phyloP scores from a whole-genome alignment of 257 asterid genomes.

The Cruciata laevipes region DNA sequence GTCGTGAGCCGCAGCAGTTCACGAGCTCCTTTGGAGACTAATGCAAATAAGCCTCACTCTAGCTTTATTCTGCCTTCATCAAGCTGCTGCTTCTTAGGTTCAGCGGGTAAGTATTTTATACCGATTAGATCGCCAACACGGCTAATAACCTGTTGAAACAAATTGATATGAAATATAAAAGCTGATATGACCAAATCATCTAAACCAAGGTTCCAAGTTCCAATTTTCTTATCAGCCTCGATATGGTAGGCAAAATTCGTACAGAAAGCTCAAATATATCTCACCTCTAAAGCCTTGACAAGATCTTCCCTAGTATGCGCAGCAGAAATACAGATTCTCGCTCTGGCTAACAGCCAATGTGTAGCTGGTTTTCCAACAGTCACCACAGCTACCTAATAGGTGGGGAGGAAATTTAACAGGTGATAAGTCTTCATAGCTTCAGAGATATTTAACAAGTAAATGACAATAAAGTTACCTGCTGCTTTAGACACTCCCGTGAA shows the following conservation, averaged over 20 bases:
- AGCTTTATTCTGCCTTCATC: conserved; percentile 59
- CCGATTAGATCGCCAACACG: conserved; percentile 79
- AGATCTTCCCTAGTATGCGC: conserved; percentile 95
- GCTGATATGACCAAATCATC: background rate
- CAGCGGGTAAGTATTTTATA: conserved; percentile 80
- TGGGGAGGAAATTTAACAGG: background rate
- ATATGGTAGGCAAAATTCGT: background rate
- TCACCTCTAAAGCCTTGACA: conserved; percentile 77
- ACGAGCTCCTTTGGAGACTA: too few relatives aligned
- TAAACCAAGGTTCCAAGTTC: background rate
- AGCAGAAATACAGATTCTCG: conserved; percentile 93
- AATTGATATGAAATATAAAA: background rate
- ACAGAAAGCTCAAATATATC: background rate
- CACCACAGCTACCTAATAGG: conserved; percentile 77
- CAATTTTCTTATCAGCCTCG: background rate
- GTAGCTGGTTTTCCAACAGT: conserved; percentile 98
- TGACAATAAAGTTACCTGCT: conserved; percentile 39
- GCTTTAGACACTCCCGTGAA: conserved; percentile 91
- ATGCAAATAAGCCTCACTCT: conserved; percentile 29
- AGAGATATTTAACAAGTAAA: conserved; percentile 5
- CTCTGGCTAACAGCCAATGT: conserved; percentile 90
- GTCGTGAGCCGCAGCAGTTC: too few relatives aligned
- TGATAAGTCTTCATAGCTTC: background rate
- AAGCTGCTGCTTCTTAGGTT: conserved; percentile 66
- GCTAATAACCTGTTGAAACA: conserved; percentile 52